Percentiles rank a stretch among this genome's conserved stretches.
These are phyloP conservation scores for Corylus heterophylla DNA, from an alignment of 306 rosid genomes.

Conservation along the genomic window DNA sequence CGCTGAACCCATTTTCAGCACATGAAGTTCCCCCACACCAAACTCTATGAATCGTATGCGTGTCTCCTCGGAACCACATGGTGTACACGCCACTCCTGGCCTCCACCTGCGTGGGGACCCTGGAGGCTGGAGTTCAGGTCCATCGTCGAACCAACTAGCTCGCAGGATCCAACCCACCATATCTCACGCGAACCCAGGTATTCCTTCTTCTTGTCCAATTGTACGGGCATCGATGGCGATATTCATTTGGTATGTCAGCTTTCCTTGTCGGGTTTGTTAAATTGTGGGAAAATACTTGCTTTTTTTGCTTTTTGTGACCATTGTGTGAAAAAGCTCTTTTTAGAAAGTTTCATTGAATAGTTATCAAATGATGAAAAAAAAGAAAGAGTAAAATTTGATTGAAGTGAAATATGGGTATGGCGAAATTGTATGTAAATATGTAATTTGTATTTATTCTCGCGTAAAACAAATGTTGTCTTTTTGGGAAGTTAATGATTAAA, in stretches of 20 bases:
- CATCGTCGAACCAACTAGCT: constrained; percentile 76
- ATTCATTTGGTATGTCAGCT: background rate
- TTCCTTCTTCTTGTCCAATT: too few species aligned
- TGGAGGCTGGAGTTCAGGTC: constrained; percentile 69
- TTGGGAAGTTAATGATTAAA: too few species aligned
- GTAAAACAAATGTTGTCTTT: too few species aligned
- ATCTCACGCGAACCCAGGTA: too few species aligned
- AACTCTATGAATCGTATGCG: constrained; percentile 75
- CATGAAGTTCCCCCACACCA: constrained; percentile 74
- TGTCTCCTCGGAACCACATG: constrained; percentile 95
- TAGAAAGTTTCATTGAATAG: too few species aligned
- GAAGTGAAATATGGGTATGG: too few species aligned
- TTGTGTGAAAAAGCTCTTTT: too few species aligned
- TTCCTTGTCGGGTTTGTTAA: background rate
- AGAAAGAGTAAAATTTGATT: too few species aligned
- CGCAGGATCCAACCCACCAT: constrained; percentile 39
- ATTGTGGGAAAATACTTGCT: background rate
- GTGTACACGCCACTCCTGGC: constrained; percentile 94
- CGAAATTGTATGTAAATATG: too few species aligned
- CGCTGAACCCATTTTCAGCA: background rate
- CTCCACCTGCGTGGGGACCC: constrained; percentile 73
- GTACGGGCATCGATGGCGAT: too few species aligned
- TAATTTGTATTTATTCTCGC: too few species aligned
- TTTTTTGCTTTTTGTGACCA: background rate
- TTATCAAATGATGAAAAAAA: too few species aligned